Evolutionary conservation across 345 rosid species (phyloP), one percentile per base, ranked within the genome.

Genomic region (Geranium rotundifolium): DNA sequence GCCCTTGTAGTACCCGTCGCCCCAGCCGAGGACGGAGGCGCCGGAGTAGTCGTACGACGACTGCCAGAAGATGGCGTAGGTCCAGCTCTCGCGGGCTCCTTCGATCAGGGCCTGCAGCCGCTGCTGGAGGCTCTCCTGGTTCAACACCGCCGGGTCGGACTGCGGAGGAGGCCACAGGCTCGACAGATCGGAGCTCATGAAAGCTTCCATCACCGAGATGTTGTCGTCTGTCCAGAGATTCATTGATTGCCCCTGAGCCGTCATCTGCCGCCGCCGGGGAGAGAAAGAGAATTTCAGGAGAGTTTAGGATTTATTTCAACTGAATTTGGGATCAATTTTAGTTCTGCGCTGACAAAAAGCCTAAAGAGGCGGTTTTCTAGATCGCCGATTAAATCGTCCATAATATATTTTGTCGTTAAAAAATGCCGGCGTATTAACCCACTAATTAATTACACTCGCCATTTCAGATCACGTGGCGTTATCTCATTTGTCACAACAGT

Each of bases 21-120:
- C 95, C 97, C 93, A 90, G 0, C 82, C 84, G 9, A 90, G 74
- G 5, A 86, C 69, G 0, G 86, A 60, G 0, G 77, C 56, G 68
- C 84, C 85, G 17, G 95, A 64, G 67, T 77, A 89, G 54, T 89
- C 95, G 30, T 73, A 82, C 0, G 95, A 89, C 13, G 80, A 71
- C 72, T 88, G 97, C 97, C 97, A 88, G 71, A 85, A 90, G 29
- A 90, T 87, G 2, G 97, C 92, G 75, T 90, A 88, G 49, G 96
- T 83, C 97, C 96, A 90, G 77, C 67, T 64, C 65, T 84, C 87
- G 4, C 64, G 73, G 10, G 61, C 19, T 1, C 83, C 87, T 56
- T 90, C 95, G 37, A 85, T 85, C 46, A 90, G 62, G 56, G 85
- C 74, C 72, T 81, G 97, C 41, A 90, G 97, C 5, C 91, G 76